Evolutionary conservation across 2,329 filamentous ascomycete genomes (phyloP).

Genomic region (Herpotrichia juniperi): DNA sequence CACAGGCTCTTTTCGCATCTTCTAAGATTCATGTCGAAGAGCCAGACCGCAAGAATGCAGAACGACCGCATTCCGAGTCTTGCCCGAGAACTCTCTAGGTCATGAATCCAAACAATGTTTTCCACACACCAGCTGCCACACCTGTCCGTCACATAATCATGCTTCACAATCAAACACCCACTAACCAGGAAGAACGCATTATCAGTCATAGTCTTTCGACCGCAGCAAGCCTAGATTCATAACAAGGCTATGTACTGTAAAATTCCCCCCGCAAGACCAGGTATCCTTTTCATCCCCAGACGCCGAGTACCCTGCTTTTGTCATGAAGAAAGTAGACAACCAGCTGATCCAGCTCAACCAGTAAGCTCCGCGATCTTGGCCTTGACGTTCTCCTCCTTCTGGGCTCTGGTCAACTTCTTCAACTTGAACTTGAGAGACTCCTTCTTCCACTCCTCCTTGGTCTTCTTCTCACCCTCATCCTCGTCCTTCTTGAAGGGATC

Average conservation of each 20-base stretch:
- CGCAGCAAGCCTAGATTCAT: slow-evolving; percentile 7
- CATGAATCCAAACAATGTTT: too few relatives aligned
- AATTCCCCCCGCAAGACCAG: slow-evolving; percentile 31
- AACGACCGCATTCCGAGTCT: too few relatives aligned
- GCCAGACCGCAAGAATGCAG: too few relatives aligned
- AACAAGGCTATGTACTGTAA: slow-evolving; percentile 36
- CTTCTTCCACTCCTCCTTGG: slow-evolving; percentile 95
- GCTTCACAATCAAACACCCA: neutral
- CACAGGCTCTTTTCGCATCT: too few relatives aligned
- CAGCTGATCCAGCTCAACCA: slow-evolving; percentile 40
- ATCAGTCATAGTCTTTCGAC: slow-evolving; percentile 3
- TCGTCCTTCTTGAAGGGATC: slow-evolving; percentile 95
- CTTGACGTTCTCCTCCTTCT: slow-evolving; percentile 85
- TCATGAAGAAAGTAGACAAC: slow-evolving; percentile 31
- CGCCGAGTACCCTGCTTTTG: slow-evolving; percentile 44
- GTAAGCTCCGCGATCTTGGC: slow-evolving; percentile 87
- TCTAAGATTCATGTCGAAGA: too few relatives aligned
- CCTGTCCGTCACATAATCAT: neutral
- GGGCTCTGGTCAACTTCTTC: slow-evolving; percentile 77
- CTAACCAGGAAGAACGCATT: neutral
- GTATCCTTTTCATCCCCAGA: slow-evolving; percentile 40
- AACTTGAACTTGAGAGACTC: slow-evolving; percentile 90
- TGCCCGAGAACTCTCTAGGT: too few relatives aligned
- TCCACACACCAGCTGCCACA: too few relatives aligned
- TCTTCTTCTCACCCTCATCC: slow-evolving; percentile 82